Base-by-base conservation (phyloP, 75 land plant species). In the Selaginella moellendorffii region DNA sequence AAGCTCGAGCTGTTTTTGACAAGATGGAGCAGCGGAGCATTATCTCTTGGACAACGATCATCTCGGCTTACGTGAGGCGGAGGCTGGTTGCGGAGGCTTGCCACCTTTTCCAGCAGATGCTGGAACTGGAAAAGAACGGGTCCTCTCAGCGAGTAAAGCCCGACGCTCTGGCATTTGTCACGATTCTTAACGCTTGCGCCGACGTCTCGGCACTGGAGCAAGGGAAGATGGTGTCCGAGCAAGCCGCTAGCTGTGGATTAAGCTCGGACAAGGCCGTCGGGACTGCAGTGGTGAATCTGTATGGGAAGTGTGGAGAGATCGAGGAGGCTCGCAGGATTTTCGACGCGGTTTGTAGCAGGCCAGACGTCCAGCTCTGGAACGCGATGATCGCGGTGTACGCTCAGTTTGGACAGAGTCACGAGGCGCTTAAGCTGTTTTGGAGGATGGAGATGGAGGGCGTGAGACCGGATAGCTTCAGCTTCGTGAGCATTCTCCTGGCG, bases 161-260 rank as follows among this genome's bases (percentile, higher is more conserved):
- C 2, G 80, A 80, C 68, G 65, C 54, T 24, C 69, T 75, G 52
- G 72, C 74, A 0, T 20, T 71, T 46, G 74, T 76, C 24, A 21
- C 74, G 46, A 56, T 76, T 22, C 77, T 81, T 19, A 79, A 73
- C 0, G 79, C 67, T 29, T 84, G 84, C 66, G 77, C 81, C 27
- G 73, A 71, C 21, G 29, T 74, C 61, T 78, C 78, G 26, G 76
- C 85, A 20, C 53, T 82, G 12, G 77, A 77, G 31, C 79, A 79
- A 59, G 79, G 82, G 12, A 66, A 69, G 52, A n/a, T n/a, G n/a
- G n/a, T n/a, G n/a, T n/a, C n/a, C n/a, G n/a, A n/a, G n/a, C n/a
- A n/a, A n/a, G n/a, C n/a, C n/a, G n/a, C n/a, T n/a, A n/a, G n/a
- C n/a, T n/a, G n/a, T n/a, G n/a, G n/a, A n/a, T n/a, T n/a, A n/a